phyloP scores from a whole-genome alignment of 352 stramenopile genomes.

The Pythium biforme region DNA sequence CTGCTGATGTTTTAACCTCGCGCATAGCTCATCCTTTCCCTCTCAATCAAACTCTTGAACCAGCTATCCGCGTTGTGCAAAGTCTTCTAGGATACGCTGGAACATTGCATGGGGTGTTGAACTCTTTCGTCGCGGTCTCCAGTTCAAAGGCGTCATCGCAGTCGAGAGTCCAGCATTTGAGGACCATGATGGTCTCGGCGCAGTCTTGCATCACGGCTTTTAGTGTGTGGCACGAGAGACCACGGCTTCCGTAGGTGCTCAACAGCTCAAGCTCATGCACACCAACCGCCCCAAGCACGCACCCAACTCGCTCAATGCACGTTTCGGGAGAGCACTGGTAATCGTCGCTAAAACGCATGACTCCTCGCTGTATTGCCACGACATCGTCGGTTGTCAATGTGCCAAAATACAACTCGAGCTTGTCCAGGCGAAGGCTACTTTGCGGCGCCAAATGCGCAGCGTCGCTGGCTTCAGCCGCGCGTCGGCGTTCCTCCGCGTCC shows the following conservation, averaged over 20 bases:
- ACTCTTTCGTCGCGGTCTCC: constrained; percentile 1
- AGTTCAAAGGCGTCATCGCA: constrained; percentile 12
- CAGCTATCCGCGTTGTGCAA: too few species aligned
- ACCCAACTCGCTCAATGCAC: constrained; percentile 2
- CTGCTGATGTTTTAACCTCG: too few species aligned
- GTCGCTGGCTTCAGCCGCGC: constrained; percentile 6
- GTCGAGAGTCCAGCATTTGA: constrained; percentile 4
- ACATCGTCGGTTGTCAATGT: constrained; percentile 8
- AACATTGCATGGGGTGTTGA: too few species aligned
- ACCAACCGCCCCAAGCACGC: constrained; percentile 13
- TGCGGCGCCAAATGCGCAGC: constrained; percentile 2
- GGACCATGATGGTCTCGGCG: background rate
- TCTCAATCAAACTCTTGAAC: too few species aligned
- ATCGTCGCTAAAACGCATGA: too few species aligned
- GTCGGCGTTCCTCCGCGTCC: background rate
- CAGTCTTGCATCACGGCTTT: constrained; percentile 12
- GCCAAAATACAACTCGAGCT: constrained; percentile 8
- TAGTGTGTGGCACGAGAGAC: background rate
- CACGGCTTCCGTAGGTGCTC: background rate
- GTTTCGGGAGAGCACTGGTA: constrained; percentile 1
- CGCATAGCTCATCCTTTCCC: too few species aligned
- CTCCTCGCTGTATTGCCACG: constrained; percentile 8
- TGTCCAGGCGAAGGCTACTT: background rate
- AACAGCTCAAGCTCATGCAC: constrained; percentile 17
- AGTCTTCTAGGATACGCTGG: too few species aligned